Percentiles rank a stretch among this genome's conserved stretches.
These are phyloP conservation scores for Tulasnella sp. DNA, from an alignment of 768 basidiomycete genomes.

Conservation along the genomic window DNA sequence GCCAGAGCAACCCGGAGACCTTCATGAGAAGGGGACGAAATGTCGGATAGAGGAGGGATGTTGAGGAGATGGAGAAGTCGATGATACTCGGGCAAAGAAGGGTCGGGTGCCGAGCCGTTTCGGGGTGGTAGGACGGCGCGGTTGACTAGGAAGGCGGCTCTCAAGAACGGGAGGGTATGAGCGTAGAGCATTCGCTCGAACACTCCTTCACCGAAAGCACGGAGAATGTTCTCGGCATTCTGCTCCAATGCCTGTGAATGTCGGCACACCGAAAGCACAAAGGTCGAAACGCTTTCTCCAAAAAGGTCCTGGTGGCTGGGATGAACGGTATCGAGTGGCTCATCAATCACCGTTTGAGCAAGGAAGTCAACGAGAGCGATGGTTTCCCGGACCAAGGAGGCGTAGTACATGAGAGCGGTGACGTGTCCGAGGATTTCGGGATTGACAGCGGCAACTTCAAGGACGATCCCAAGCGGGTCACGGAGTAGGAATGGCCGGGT, in stretches of 20 bases:
- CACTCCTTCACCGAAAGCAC: slow-evolving; percentile 71
- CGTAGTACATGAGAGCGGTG: slow-evolving; percentile 83
- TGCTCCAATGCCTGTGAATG: slow-evolving; percentile 85
- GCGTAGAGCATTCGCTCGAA: slow-evolving; percentile 81
- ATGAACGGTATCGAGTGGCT: not conserved
- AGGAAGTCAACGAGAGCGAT: slow-evolving; percentile 78
- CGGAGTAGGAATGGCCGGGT: slow-evolving; percentile 80
- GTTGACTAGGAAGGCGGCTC: slow-evolving; percentile 77
- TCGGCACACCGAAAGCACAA: slow-evolving; percentile 84
- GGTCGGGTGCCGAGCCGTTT: slow-evolving; percentile 39
- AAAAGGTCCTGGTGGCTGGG: slow-evolving; percentile 46
- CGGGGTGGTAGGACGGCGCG: slow-evolving; percentile 66
- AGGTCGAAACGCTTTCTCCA: slow-evolving; percentile 68
- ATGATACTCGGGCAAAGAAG: slow-evolving; percentile 50
- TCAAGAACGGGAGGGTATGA: slow-evolving; percentile 87
- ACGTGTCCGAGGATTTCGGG: slow-evolving; percentile 87
- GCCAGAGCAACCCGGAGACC: slow-evolving; percentile 82
- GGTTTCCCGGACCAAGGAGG: slow-evolving; percentile 75
- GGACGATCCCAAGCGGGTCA: slow-evolving; percentile 81
- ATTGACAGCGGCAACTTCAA: slow-evolving; percentile 83
- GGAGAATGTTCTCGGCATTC: slow-evolving; percentile 69
- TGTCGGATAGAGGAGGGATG: slow-evolving; percentile 68
- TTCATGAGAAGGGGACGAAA: slow-evolving; percentile 61
- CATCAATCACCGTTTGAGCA: slow-evolving; percentile 46
- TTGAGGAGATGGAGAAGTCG: slow-evolving; percentile 67